Conservation (phyloP, 495 filamentous ascomycete species). For the Penicillium manginii region DNA sequence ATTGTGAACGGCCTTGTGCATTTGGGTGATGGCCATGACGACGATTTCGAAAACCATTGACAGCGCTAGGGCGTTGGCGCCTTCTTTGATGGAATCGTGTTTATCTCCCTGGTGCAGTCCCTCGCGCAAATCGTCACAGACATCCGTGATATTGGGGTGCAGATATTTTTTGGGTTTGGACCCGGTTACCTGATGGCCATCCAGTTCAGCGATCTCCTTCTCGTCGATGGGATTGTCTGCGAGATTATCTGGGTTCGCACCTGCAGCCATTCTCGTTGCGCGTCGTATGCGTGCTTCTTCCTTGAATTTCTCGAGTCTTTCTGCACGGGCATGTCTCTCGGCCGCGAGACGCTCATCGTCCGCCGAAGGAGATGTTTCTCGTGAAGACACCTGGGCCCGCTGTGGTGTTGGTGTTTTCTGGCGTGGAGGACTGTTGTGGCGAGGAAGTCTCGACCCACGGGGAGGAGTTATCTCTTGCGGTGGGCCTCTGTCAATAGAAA, state of each 20-base stretch:
- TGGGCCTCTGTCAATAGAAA: neutral
- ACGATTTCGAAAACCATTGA: conserved; percentile 39
- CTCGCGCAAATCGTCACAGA: conserved; percentile 25
- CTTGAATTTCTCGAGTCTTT: conserved; percentile 24
- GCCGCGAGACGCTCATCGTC: conserved; percentile 2
- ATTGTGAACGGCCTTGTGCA: conserved; percentile 29
- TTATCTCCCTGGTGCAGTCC: conserved; percentile 18
- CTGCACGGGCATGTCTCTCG: conserved; percentile 11
- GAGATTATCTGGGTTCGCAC: conserved; percentile 9
- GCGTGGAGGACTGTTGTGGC: neutral
- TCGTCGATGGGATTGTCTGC: conserved; percentile 6
- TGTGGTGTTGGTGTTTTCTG: conserved; percentile 5
- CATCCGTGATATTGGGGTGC: conserved; percentile 29
- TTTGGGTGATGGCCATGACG: conserved; percentile 33
- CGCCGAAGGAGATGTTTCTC: conserved; percentile 3
- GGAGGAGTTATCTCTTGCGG: conserved; percentile 3
- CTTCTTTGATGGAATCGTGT: conserved; percentile 16
- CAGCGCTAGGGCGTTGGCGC: conserved; percentile 28
- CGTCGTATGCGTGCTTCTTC: conserved; percentile 24
- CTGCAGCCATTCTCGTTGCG: conserved; percentile 9
- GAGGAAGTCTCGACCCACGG: neutral
- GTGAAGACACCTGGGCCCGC: conserved; percentile 2
- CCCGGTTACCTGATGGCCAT: conserved; percentile 41
- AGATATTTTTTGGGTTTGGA: conserved; percentile 20
- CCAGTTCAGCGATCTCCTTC: conserved; percentile 45